Conservation (phyloP, 2,329 filamentous ascomycete genomes). For the Sclerotinia subarctica region DNA sequence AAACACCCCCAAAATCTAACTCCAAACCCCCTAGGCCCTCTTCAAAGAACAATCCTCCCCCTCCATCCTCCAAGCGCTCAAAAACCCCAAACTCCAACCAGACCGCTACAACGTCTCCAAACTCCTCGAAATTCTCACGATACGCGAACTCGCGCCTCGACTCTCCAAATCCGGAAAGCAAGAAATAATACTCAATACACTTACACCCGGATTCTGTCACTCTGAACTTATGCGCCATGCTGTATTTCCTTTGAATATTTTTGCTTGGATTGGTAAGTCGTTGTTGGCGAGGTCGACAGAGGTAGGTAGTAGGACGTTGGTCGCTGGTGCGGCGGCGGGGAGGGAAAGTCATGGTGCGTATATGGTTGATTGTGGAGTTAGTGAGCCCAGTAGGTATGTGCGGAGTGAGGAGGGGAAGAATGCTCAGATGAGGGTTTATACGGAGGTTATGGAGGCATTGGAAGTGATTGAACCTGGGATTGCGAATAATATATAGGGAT, state of each 20-base stretch:
- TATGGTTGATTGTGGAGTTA: constrained; percentile 33
- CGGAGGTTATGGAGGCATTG: constrained; percentile 44
- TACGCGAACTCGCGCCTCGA: constrained; percentile 37
- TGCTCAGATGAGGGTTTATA: constrained; percentile 42
- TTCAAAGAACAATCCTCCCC: constrained; percentile 31
- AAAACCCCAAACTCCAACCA: constrained; percentile 27
- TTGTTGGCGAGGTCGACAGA: constrained; percentile 37
- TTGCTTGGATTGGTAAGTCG: constrained; percentile 30
- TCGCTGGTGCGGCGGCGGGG: constrained; percentile 36
- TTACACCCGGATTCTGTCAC: constrained; percentile 40
- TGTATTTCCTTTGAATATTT: constrained; percentile 30
- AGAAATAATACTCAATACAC: constrained; percentile 38
- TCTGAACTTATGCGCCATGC: constrained; percentile 38
- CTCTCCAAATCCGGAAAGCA: constrained; percentile 30
- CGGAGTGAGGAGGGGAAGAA: constrained; percentile 41
- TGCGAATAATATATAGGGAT: constrained; percentile 24
- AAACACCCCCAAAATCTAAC: background rate
- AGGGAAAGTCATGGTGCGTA: constrained; percentile 37
- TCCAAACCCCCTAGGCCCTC: constrained; percentile 25
- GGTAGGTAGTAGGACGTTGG: constrained; percentile 39
- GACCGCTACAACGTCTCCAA: constrained; percentile 40
- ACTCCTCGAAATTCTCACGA: constrained; percentile 37
- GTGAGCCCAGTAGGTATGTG: constrained; percentile 38
- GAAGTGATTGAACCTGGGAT: constrained; percentile 45
- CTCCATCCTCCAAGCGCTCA: constrained; percentile 30